Evolutionary conservation across 2,329 filamentous ascomycete genomes (phyloP).

Genomic region (Dothiorella sarmentorum): DNA sequence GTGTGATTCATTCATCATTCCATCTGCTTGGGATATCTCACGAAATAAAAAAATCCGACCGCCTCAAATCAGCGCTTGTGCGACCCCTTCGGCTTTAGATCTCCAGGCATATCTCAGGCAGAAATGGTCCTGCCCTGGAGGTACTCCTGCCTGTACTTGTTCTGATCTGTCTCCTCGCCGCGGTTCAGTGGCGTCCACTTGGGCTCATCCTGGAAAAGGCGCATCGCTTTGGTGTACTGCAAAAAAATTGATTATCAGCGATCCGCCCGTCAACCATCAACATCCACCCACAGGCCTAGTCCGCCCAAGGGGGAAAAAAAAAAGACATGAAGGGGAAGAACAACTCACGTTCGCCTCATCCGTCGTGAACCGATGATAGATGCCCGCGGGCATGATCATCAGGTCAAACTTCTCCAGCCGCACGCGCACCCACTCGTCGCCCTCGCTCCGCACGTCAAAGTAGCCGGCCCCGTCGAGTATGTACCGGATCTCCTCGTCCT

Average conservation of each 20-base stretch:
- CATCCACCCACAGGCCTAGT: neutral
- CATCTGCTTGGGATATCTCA: too few species aligned
- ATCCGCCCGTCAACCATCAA: neutral
- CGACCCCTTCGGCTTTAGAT: too few species aligned
- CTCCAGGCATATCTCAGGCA: neutral
- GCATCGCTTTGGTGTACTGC: conserved; percentile 92
- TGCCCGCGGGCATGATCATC: conserved; percentile 89
- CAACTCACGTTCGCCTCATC: conserved; percentile 79
- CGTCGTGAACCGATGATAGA: conserved; percentile 97
- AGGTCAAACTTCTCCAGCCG: conserved; percentile 80
- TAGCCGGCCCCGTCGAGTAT: conserved; percentile 84
- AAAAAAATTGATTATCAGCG: too few species aligned
- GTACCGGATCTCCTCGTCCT: conserved; percentile 98
- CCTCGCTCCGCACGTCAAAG: conserved; percentile 83
- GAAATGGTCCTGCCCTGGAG: conserved; percentile 41
- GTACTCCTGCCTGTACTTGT: conserved; percentile 76
- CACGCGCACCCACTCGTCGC: conserved; percentile 87
- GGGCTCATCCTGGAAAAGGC: conserved; percentile 95
- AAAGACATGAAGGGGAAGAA: neutral
- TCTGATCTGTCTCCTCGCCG: conserved; percentile 70
- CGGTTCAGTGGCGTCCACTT: conserved; percentile 97
- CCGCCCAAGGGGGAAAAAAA: neutral
- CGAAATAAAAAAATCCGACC: too few species aligned
- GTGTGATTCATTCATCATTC: too few species aligned
- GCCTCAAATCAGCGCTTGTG: too few species aligned